Evolutionary conservation across 2,329 filamentous ascomycete species (phyloP), one percentile per base, ranked within the genome.

Genomic region (Daldinia sp.): DNA sequence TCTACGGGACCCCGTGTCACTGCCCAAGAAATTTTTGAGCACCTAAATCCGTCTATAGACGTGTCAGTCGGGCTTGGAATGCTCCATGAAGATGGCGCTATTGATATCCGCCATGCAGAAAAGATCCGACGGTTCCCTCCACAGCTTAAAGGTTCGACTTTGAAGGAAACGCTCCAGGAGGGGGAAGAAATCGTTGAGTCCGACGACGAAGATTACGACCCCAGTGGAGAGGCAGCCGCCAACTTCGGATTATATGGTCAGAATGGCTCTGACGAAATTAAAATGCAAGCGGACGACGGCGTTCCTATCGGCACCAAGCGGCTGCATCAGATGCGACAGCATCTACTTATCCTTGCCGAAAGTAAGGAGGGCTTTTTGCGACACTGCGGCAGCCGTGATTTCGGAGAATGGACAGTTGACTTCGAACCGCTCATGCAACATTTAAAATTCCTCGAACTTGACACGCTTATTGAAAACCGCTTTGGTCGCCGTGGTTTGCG

Each of bases 371-470:
- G 85, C 0, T 94, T 96, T 73, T 83, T 93, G 58, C 87, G 88
- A 20, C 90, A 91, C 76, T 89, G 89, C 72, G 89, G 91, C 26
- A 84, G 81, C 46, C 81, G 84, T 39, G 89, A 88, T 35, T 86
- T 87, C 26, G 90, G 91, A 35, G 89, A 92, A 75, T 99, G 94
- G 93, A 91, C 89, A 0, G 88, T 98, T 4, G 90, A 97, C 75
- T 97, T 96, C 77, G 85, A 88, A n/a, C 85, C 87, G 7, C 84
- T 98, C 3, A 85, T 93, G 58, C 85, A 88, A 48, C 86, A 87
- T 57, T 82, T 98, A 37, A 90, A 92, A 50, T 90, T 94, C 74
- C 82, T 87, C 5, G 93, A 98, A 78, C 83, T 98, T 33, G 93
- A 98, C 78, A 89, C 90, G 13, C 90, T 94, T 46, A 91, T 98